Base-by-base conservation (phyloP, 2,329 filamentous ascomycete genomes). In the Escovopsis sp. region DNA sequence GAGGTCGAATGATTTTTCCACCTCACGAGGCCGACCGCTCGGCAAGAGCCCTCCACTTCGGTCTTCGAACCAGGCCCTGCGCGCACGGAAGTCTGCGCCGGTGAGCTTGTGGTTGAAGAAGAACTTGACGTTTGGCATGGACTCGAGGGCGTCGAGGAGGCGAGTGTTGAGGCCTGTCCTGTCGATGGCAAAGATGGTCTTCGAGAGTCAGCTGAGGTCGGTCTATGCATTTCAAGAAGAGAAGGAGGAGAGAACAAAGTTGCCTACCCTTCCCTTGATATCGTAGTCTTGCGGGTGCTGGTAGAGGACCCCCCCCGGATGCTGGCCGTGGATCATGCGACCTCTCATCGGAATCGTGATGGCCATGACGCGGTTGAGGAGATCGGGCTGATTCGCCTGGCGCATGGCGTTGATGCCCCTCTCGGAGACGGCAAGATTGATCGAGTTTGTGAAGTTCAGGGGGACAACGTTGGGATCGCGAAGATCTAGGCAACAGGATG, bases 361-460 rank as follows among this genome's bases (percentile, higher is more conserved):
- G 1, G 63, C 63, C 48, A 94, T 67, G 23, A 96, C 74, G 46
- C 76, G 67, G 11, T 87, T 68, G 23, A 94, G 63, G 26, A 96
- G 68, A 3, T 66, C 68, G 3, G 72, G 60, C 23, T 76, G 70
- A 18, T 74, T 72, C 2, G 82, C 74, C 46, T 81, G 65, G 35
- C 72, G 71, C 59, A 98, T 78, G 16, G 88, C 83, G 55, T 90
- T 82, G 54, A 96, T 87, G 23, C 90, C 90, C 39, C 90, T 76
- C 54, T 96, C 87, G 0, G 90, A 96, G 1, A 98, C 66, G 16
- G 90, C 88, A 37, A 98, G 63, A 52, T 98, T 98, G 64, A 98
- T 98, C n/a, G 90, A 96, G 56, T 86, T 93, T 41, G 87, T 93
- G 53, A 94, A 94, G 58, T 94, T 94, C 41, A 96, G 67, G 3